These are phyloP conservation scores for Apiospora kogelbergensis DNA, from an alignment of 2,329 filamentous ascomycete genomes.

Conservation along the genomic window DNA sequence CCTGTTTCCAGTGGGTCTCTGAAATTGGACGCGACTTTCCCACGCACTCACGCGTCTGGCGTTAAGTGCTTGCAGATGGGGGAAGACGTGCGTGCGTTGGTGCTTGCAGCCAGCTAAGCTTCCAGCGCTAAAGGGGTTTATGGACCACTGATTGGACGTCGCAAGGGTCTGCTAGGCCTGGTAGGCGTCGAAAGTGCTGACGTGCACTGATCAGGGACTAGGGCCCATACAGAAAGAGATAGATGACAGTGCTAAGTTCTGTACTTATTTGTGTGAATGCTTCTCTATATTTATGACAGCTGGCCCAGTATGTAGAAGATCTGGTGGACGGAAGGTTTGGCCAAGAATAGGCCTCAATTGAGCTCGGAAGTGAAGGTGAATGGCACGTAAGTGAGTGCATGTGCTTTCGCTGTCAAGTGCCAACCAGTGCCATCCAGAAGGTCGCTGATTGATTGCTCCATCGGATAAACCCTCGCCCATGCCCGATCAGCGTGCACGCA, in stretches of 20 bases:
- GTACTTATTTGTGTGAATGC: too few relatives aligned
- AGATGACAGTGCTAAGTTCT: too few relatives aligned
- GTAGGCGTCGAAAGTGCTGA: neutral
- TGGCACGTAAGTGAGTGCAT: neutral
- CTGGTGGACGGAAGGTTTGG: neutral
- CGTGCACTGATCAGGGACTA: too few relatives aligned
- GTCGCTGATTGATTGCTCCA: neutral
- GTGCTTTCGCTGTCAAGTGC: too few relatives aligned
- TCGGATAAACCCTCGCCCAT: neutral
- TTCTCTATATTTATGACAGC: too few relatives aligned
- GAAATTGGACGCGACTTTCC: neutral
- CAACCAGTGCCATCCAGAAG: too few relatives aligned
- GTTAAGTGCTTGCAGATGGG: neutral
- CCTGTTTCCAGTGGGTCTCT: neutral
- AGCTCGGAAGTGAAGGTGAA: neutral
- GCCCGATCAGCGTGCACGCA: neutral
- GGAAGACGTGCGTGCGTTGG: neutral
- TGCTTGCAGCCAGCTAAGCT: neutral
- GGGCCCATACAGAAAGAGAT: too few relatives aligned
- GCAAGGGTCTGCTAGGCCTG: neutral
- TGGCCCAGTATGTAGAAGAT: too few relatives aligned
- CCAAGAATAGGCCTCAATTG: neutral
- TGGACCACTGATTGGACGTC: neutral
- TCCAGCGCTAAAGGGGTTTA: neutral
- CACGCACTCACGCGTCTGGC: neutral